Base-by-base conservation (phyloP, 257 asterid species). In the Ligustrum vulgare region DNA sequence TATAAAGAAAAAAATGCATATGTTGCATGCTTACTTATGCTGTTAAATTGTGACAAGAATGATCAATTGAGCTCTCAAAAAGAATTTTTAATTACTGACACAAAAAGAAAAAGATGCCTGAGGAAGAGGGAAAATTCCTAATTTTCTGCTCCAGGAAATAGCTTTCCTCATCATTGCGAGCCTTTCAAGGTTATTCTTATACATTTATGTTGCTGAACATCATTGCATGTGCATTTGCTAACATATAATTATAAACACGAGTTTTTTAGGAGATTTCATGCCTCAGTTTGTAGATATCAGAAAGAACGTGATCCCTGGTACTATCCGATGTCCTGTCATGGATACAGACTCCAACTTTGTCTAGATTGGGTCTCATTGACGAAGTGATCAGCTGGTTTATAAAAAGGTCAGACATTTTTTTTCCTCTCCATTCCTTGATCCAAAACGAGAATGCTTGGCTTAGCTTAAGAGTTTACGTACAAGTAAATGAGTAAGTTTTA, bases 11-110 rank as follows among this genome's bases (percentile, higher is more conserved):
- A 34, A 22, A 47, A 65, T 20, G 36, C 62, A 32, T 37, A n/a
- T 51, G 51, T 67, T 67, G 77, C 72, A 54, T 49, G 36, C 58
- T 51, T 47, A 67, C 60, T 3, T 49, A n/a, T 31, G 33, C 25
- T 36, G 13, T 56, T 56, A 56, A 56, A 20, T 56, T 56, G 28
- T 6, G 22, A n/a, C 28, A 54, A 54, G 25, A 54, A 6, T 51
- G 1, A 16, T n/a, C 28, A 54, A 54, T 3, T 54, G 63, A 54
- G 23, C 28, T 18, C 63, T 56, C 31, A 20, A n/a, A 20, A 22
- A 20, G 64, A 20, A 22, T 6, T 67, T 16, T 2, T 49, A 49
- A 3, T 25, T 37, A 45, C 41, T 6, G 41, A 36, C 22, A 4
- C 34, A 56, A 35, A 35, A 25, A 10, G 47, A 9, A 41, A 39